Base-by-base conservation (phyloP, 2,329 filamentous ascomycete genomes). In the Neofusicoccum cordaticola region DNA sequence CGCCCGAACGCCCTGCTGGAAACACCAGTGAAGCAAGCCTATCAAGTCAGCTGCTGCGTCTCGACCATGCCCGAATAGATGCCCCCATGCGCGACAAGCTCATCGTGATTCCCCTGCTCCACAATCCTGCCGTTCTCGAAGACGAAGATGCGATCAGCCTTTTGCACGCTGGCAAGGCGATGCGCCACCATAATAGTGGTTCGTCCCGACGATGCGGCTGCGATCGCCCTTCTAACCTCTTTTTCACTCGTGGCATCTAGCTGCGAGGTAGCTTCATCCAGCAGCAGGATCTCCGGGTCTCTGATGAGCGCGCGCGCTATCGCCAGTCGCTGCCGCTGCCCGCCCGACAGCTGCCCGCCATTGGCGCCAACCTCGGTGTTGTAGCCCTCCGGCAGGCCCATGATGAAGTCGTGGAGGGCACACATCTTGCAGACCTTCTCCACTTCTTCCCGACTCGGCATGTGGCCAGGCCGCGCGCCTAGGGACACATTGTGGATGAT, bases 111-210 rank as follows among this genome's bases (percentile, higher is more conserved):
- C n/a, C 89, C 88, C 63, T 80, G 77, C 71, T 90, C 87, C 1
- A 86, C 78, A 42, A 90, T 82, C 22, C 74, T 84, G 27, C 88
- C 86, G 66, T 88, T 83, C 11, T 90, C 89, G 53, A 95, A 85
- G 0, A 94, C 90, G 70, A 91, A 92, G 47, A 93, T 93, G n/a
- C 88, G 80, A 73, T 94, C 88, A 1, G 90, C 90, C 69, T 93
- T 89, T 74, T 91, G 90, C 19, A 93, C 87, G 12, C 90, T 94
- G 0, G 88, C 88, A 56, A 94, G 80, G 13, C 91, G 82, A 74
- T 94, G 91, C 1, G 91, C 91, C 11, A 95, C 90, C 2, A 90
- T 90, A 2, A 95, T 81, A 66, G 90, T 91, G 1, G 91, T 86
- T 62, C 79, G 73, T 3, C 76, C 80, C 50, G 74, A 72, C 4